A percentile compares a stretch with the other conserved stretches of the same genome.
These are phyloP conservation scores for Pichia sp. DNA, from an alignment of 1,139 yeast species.

Conservation along the genomic window DNA sequence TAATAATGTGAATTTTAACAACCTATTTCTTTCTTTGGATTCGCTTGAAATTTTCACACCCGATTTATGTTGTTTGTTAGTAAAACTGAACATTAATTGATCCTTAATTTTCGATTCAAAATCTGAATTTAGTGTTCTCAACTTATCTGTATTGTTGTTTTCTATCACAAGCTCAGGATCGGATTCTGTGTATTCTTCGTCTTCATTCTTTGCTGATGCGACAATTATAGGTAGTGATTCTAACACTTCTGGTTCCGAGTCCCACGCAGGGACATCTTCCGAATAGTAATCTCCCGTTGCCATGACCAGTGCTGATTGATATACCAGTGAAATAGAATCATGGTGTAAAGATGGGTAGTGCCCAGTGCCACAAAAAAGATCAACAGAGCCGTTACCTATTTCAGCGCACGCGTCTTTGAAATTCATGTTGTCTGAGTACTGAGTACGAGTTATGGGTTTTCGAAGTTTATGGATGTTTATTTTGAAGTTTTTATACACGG, in stretches of 20 bases:
- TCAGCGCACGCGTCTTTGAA: too few relatives aligned
- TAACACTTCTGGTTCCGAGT: slow-evolving; percentile 23
- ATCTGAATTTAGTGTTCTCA: slow-evolving; percentile 6
- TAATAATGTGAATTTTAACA: slow-evolving; percentile 19
- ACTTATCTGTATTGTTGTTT: slow-evolving; percentile 2
- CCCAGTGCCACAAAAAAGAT: too few relatives aligned
- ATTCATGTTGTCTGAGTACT: too few relatives aligned
- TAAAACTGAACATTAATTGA: slow-evolving; percentile 2
- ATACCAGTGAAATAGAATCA: too few relatives aligned
- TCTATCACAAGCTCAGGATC: slow-evolving; percentile 7
- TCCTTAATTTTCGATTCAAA: slow-evolving; percentile 12
- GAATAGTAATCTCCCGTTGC: slow-evolving; percentile 25
- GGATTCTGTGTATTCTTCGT: neutral
- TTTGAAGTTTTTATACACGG: too few relatives aligned
- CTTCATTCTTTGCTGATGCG: neutral
- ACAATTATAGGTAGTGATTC: slow-evolving; percentile 19
- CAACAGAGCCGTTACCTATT: too few relatives aligned
- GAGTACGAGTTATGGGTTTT: too few relatives aligned
- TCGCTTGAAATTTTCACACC: neutral
- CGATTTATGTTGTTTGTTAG: neutral
- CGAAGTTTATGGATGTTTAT: too few relatives aligned
- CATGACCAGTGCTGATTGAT: too few relatives aligned
- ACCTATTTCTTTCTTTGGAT: slow-evolving; percentile 5
- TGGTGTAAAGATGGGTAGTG: too few relatives aligned
- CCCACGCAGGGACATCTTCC: slow-evolving; percentile 23